Conservation (phyloP, 2,329 filamentous ascomycete species). For the Aureobasidium uvarum region DNA sequence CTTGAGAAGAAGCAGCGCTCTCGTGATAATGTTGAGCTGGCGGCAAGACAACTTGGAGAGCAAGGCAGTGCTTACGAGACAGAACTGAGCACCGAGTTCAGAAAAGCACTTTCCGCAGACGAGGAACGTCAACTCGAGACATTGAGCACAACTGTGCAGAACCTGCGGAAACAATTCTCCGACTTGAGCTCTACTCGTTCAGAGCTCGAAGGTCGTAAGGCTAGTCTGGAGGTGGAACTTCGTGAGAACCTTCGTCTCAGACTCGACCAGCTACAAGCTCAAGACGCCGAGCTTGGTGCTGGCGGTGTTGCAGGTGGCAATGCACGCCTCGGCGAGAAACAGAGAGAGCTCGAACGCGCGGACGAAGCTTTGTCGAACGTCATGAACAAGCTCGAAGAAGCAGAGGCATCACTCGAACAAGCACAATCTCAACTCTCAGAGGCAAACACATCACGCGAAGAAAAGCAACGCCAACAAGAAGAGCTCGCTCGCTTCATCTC, state of each 20-base stretch:
- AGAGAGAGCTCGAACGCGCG: conserved; percentile 77
- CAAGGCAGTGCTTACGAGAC: conserved; percentile 73
- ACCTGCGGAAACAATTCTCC: conserved; percentile 73
- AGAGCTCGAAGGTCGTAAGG: conserved; percentile 76
- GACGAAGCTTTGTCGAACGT: conserved; percentile 66
- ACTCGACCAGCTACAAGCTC: conserved; percentile 78
- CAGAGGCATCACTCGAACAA: conserved; percentile 69
- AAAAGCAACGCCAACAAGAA: conserved; percentile 70
- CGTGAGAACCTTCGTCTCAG: conserved; percentile 85
- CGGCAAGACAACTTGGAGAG: conserved; percentile 59
- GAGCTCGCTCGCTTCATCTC: conserved; percentile 76
- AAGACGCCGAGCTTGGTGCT: conserved; percentile 64
- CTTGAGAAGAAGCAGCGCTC: conserved; percentile 68
- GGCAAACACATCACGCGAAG: conserved; percentile 57
- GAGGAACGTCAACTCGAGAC: conserved; percentile 79
- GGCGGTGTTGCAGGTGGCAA: conserved; percentile 49
- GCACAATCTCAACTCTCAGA: conserved; percentile 55
- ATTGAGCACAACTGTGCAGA: conserved; percentile 66
- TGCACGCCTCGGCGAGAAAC: conserved; percentile 69
- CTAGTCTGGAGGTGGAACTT: conserved; percentile 79
- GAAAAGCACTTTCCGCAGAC: conserved; percentile 77
- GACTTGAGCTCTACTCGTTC: conserved; percentile 70
- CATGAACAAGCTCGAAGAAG: conserved; percentile 67
- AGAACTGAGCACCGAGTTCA: conserved; percentile 83
- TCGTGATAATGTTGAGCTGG: conserved; percentile 66